Conservation (phyloP, 179 eudicot species). For the Gypsophila paniculata region DNA sequence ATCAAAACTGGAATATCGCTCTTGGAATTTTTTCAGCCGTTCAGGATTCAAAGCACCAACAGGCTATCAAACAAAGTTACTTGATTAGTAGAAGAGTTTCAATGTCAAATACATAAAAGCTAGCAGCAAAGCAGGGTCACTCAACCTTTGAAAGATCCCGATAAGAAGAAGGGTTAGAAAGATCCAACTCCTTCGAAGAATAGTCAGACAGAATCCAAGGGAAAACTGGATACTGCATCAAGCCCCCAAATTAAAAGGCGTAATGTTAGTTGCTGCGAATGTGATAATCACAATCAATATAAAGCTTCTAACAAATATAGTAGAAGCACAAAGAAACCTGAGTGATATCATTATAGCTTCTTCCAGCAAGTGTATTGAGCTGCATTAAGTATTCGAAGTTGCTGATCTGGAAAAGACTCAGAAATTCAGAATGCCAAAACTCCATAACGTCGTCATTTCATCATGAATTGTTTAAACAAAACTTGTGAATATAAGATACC, state of each 20-base stretch:
- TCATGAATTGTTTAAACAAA: neutral
- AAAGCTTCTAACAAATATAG: constrained; percentile 9
- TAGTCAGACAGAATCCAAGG: constrained; percentile 99
- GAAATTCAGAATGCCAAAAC: constrained; percentile 3
- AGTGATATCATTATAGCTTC: constrained; percentile 97
- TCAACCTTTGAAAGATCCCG: constrained; percentile 95
- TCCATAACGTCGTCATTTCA: neutral
- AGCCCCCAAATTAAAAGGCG: constrained; percentile 16
- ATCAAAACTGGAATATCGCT: constrained; percentile 87
- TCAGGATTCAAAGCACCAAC: constrained; percentile 87
- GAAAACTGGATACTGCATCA: constrained; percentile 93
- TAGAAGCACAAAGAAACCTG: constrained; percentile 49
- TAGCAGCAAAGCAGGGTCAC: constrained; percentile 1
- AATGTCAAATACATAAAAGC: constrained; percentile 5
- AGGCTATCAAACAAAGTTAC: constrained; percentile 55
- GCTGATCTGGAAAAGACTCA: constrained; percentile 73
- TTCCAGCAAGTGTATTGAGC: constrained; percentile 96
- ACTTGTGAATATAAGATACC: constrained; percentile 4
- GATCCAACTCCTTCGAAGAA: constrained; percentile 68
- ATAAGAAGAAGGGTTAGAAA: constrained; percentile 69
- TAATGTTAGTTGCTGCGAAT: constrained; percentile 15
- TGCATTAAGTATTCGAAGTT: constrained; percentile 99
- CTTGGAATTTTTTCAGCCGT: constrained; percentile 76
- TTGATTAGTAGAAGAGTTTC: constrained; percentile 23
- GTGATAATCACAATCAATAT: neutral